A percentile compares a stretch with the other conserved stretches of the same genome.
phyloP scores from a whole-genome alignment of 2,329 filamentous ascomycete genomes.

The Didymella pinodella region DNA sequence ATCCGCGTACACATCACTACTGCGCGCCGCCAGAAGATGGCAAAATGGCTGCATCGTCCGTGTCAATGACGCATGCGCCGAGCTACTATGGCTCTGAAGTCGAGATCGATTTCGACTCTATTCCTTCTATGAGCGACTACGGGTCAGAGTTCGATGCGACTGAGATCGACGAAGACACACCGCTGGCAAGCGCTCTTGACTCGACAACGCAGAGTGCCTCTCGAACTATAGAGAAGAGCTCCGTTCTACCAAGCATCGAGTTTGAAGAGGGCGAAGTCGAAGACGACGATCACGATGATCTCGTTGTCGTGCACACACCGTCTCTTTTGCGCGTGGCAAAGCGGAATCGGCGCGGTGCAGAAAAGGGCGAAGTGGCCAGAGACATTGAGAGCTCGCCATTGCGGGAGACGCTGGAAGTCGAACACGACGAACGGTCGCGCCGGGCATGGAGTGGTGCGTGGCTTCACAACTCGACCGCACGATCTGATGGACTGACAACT shows the following conservation, averaged over 20 bases:
- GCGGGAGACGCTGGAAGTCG: slow-evolving; percentile 50
- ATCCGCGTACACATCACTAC: slow-evolving; percentile 7
- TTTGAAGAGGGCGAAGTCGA: slow-evolving; percentile 32
- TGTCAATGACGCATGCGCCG: slow-evolving; percentile 20
- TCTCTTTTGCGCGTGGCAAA: slow-evolving; percentile 31
- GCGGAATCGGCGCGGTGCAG: slow-evolving; percentile 7
- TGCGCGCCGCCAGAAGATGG: slow-evolving; percentile 27
- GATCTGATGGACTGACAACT: slow-evolving; percentile 47
- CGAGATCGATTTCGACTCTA: slow-evolving; percentile 58
- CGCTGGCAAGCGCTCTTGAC: slow-evolving; percentile 27
- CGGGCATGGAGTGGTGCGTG: slow-evolving; percentile 45
- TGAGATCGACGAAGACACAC: slow-evolving; percentile 14
- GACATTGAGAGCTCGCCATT: slow-evolving; percentile 32
- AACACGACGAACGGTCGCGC: slow-evolving; percentile 53
- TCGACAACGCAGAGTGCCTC: slow-evolving; percentile 8
- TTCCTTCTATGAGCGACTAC: slow-evolving; percentile 63
- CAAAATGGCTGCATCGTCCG: slow-evolving; percentile 35
- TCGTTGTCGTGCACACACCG: slow-evolving; percentile 54
- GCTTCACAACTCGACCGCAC: not conserved
- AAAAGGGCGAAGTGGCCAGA: slow-evolving; percentile 1
- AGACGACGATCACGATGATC: slow-evolving; percentile 48
- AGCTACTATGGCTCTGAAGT: slow-evolving; percentile 71
- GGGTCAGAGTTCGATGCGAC: slow-evolving; percentile 65
- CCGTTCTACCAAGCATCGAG: slow-evolving; percentile 32
- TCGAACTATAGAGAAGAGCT: slow-evolving; percentile 15